A percentile compares a stretch with the other conserved stretches of the same genome.
phyloP scores from a whole-genome alignment of 768 basidiomycete genomes.

The Boletus edulis region DNA sequence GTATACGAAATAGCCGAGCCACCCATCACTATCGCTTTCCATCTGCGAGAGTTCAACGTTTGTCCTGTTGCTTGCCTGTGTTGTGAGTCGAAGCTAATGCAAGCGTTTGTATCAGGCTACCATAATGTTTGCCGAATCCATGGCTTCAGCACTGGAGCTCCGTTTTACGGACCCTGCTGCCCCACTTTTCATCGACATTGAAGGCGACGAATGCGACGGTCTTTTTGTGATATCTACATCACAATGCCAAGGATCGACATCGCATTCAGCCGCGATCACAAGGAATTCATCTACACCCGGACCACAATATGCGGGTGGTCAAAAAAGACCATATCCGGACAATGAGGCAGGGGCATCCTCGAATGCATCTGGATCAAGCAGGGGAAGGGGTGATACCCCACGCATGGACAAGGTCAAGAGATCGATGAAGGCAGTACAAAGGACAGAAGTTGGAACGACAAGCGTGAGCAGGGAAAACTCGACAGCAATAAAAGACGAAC shows the following conservation, averaged over 20 bases:
- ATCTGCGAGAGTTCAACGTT: conserved; percentile 84
- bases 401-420: conserved; percentile 45
- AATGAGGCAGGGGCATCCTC: conserved; percentile 31
- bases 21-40: conserved; percentile 72
- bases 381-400: conserved; percentile 33
- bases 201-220: conserved; percentile 60
- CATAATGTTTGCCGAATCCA: conserved; percentile 74
- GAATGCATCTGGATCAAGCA: conserved; percentile 15
- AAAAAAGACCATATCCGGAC: conserved; percentile 21
- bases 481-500: conserved; percentile 18
- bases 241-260: conserved; percentile 41
- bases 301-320: conserved; percentile 9
- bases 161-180: conserved; percentile 73
- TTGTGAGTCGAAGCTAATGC: not conserved
- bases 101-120: conserved; percentile 56
- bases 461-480: conserved; percentile 15
- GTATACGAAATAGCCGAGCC: conserved; percentile 61
- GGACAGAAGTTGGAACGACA: conserved; percentile 21
- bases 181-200: conserved; percentile 76
- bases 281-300: conserved; percentile 18
- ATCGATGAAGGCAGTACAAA: conserved; percentile 37
- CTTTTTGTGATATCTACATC: conserved; percentile 82
- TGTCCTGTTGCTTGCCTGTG: not conserved
- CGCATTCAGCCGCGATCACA: conserved; percentile 14
- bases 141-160: conserved; percentile 60